A percentile compares a stretch with the other conserved stretches of the same genome.
phyloP scores from a whole-genome alignment of 129 eudicot species.

The Smallanthus sonchifolius region DNA sequence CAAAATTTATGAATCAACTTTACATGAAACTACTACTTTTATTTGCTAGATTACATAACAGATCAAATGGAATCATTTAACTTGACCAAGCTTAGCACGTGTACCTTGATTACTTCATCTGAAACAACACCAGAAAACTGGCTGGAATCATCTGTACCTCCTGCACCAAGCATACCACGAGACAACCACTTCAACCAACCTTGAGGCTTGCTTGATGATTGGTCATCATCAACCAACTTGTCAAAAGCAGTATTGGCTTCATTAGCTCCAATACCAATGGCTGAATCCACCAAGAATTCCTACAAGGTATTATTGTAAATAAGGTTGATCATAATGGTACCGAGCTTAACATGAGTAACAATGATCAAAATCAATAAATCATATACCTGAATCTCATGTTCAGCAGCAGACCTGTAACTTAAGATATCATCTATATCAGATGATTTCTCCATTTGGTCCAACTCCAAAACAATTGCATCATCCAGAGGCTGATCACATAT shows the following conservation, averaged over 20 bases:
- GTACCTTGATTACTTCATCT: constrained; percentile 90
- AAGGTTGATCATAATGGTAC: neutral
- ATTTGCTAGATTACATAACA: neutral
- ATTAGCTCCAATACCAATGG: constrained; percentile 37
- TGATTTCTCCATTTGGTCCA: constrained; percentile 87
- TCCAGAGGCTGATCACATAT: constrained; percentile 58
- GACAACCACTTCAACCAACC: constrained; percentile 99
- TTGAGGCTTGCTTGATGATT: constrained; percentile 56
- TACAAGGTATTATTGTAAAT: constrained; percentile 19
- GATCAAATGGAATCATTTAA: neutral
- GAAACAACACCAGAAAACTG: constrained; percentile 96
- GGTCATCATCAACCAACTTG: constrained; percentile 52
- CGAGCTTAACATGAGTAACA: neutral
- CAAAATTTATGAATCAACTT: neutral
- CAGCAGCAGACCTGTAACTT: constrained; percentile 78
- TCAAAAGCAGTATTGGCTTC: constrained; percentile 38
- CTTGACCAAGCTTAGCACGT: neutral
- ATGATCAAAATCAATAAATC: neutral
- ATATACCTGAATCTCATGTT: constrained; percentile 78
- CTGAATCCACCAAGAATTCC: constrained; percentile 57
- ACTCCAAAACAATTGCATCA: constrained; percentile 50
- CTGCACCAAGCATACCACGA: constrained; percentile 99
- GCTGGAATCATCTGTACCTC: constrained; percentile 90
- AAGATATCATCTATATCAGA: constrained; percentile 83
- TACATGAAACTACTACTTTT: neutral